Evolutionary conservation across 805 yeast species (phyloP).

Genomic region (Yarrowia alimentaria): DNA sequence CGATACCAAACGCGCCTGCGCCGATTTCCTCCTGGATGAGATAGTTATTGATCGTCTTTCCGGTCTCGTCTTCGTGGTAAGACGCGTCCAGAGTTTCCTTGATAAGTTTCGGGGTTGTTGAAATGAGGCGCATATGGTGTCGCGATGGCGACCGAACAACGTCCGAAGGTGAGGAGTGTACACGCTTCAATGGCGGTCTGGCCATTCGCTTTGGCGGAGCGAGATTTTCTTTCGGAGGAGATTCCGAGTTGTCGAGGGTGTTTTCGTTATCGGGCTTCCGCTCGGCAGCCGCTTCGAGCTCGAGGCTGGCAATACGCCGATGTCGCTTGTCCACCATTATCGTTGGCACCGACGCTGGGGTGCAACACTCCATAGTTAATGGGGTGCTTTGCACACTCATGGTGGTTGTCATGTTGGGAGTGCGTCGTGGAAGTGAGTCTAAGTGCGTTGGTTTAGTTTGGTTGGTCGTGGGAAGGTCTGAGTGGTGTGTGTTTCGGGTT

Average conservation of each 20-base stretch:
- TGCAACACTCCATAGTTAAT: conserved; percentile 9
- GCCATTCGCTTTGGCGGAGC: conserved; percentile 17
- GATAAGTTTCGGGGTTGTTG: conserved; percentile 38
- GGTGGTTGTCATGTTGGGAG: too few relatives aligned
- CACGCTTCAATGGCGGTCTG: conserved; percentile 32
- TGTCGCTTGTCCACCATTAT: conserved; percentile 20
- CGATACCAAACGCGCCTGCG: conserved; percentile 88
- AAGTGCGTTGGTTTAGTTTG: background rate
- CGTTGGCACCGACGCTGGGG: conserved; percentile 18
- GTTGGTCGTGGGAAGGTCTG: too few relatives aligned
- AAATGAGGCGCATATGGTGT: conserved; percentile 41
- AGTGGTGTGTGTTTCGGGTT: too few relatives aligned
- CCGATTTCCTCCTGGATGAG: conserved; percentile 73
- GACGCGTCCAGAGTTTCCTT: conserved; percentile 40
- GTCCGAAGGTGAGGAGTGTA: conserved; percentile 39
- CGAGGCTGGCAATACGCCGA: conserved; percentile 9
- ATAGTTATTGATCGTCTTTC: conserved; percentile 48
- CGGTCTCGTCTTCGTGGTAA: conserved; percentile 36
- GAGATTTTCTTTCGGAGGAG: background rate
- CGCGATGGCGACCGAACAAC: conserved; percentile 39
- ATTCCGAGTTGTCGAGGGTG: background rate
- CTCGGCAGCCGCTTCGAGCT: background rate
- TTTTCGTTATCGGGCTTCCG: background rate
- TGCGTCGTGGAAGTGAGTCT: too few relatives aligned
- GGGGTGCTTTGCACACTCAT: conserved; percentile 20